These are phyloP conservation scores for Thelonectria olida DNA, from an alignment of 2,329 filamentous ascomycete genomes.

Conservation along the genomic window DNA sequence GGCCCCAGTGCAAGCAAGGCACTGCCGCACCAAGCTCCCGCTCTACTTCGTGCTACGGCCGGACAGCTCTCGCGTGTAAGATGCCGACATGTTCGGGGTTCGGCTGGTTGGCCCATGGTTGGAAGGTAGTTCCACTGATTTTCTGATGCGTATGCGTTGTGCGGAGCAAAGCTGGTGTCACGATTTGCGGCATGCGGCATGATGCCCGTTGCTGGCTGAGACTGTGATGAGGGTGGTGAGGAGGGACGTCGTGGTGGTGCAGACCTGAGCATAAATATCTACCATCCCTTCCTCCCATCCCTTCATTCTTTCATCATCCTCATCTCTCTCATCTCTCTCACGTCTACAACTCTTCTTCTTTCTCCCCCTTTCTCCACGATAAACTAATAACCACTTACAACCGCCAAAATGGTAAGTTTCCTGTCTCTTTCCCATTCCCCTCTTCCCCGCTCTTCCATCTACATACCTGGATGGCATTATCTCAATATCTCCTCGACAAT, in stretches of 20 bases:
- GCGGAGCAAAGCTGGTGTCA: slow-evolving; percentile 15
- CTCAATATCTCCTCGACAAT: neutral
- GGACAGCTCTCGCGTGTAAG: slow-evolving; percentile 4
- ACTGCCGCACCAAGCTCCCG: neutral
- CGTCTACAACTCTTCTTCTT: slow-evolving; percentile 21
- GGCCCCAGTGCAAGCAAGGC: neutral
- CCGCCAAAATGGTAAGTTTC: slow-evolving; percentile 42
- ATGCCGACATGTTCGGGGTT: slow-evolving; percentile 40
- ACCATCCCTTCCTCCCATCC: slow-evolving; percentile 28
- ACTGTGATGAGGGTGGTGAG: slow-evolving; percentile 22
- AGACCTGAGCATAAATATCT: slow-evolving; percentile 40
- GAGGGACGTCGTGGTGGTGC: slow-evolving; percentile 4
- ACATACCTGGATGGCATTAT: neutral
- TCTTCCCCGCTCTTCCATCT: neutral
- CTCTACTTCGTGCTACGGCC: neutral
- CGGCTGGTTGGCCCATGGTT: slow-evolving; percentile 8
- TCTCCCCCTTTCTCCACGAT: neutral
- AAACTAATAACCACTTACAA: slow-evolving; percentile 26
- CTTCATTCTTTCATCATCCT: slow-evolving; percentile 14
- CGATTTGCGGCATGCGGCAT: slow-evolving; percentile 12
- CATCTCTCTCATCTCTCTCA: slow-evolving; percentile 16
- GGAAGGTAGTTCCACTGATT: slow-evolving; percentile 4
- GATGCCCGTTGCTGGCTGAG: slow-evolving; percentile 1
- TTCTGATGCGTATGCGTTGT: neutral
- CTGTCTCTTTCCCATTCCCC: neutral